Conservation (phyloP, 768 basidiomycete species). For the Tricholoma furcatifolium region DNA sequence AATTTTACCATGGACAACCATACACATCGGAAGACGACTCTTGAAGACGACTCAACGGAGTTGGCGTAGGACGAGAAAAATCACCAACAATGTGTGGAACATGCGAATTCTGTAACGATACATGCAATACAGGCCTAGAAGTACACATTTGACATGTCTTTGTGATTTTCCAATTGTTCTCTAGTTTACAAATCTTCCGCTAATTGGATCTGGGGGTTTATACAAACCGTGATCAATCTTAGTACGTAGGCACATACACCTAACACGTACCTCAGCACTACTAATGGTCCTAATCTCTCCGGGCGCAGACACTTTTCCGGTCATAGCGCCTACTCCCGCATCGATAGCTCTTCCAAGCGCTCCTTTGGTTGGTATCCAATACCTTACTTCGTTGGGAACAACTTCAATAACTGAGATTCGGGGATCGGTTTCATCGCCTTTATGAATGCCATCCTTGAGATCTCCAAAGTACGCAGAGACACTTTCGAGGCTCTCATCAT, state of each 20-base stretch:
- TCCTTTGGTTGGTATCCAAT: slow-evolving; percentile 71
- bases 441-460: slow-evolving; percentile 80
- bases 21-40: no score
- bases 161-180: background rate
- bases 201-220: slow-evolving; percentile 37
- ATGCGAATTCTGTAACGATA: no score
- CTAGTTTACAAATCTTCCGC: slow-evolving; percentile 37
- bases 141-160: background rate
- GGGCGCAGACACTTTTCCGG: slow-evolving; percentile 62
- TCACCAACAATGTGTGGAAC: no score
- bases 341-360: slow-evolving; percentile 58
- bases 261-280: slow-evolving; percentile 59
- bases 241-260: no score
- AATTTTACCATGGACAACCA: no score
- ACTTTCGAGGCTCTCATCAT: slow-evolving; percentile 27
- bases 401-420: slow-evolving; percentile 80
- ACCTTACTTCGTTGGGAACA: slow-evolving; percentile 76
- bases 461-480: slow-evolving; percentile 83
- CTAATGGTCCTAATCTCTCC: slow-evolving; percentile 79
- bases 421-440: slow-evolving; percentile 77
- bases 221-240: background rate
- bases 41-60: no score
- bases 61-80: no score
- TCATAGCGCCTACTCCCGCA: slow-evolving; percentile 54
- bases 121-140: background rate